Evolutionary conservation across 352 stramenopile species (phyloP).

Genomic region (Phytophthora melonis): DNA sequence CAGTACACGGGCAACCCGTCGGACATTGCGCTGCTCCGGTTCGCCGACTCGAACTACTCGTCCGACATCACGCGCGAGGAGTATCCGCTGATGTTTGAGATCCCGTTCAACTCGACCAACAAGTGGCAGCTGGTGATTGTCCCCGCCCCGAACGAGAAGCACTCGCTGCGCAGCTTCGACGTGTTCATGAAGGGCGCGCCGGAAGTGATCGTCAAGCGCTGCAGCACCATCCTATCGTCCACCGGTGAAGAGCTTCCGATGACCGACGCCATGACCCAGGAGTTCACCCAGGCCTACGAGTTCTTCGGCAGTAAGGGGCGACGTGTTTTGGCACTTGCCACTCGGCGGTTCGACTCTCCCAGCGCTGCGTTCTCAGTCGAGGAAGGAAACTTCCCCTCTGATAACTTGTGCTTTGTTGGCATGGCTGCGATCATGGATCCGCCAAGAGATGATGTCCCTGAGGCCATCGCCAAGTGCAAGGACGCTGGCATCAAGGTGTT

Average conservation of each 20-base stretch:
- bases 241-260: conserved; percentile 64
- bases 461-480: conserved; percentile 83
- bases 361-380: conserved; percentile 42
- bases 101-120: conserved; percentile 77
- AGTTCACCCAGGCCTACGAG: conserved; percentile 66
- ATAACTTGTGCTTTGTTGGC: conserved; percentile 82
- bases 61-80: conserved; percentile 44
- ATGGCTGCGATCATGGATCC: conserved; percentile 95
- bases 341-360: conserved; percentile 39
- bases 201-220: conserved; percentile 92
- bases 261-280: conserved; percentile 39
- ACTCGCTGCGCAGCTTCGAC: conserved; percentile 37
- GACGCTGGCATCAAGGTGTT: conserved; percentile 91
- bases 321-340: conserved; percentile 58
- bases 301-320: conserved; percentile 52
- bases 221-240: conserved; percentile 66
- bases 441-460: conserved; percentile 76
- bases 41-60: conserved; percentile 50
- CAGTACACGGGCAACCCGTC: conserved; percentile 64
- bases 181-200: conserved; percentile 95
- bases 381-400: conserved; percentile 47
- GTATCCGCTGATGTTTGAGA: conserved; percentile 61
- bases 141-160: conserved; percentile 32
- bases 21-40: conserved; percentile 61
- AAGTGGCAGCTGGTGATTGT: conserved; percentile 73